Evolutionary conservation across 345 rosid species (phyloP), one percentile per base, ranked within the genome.

Genomic region (Nephelium lappaceum): DNA sequence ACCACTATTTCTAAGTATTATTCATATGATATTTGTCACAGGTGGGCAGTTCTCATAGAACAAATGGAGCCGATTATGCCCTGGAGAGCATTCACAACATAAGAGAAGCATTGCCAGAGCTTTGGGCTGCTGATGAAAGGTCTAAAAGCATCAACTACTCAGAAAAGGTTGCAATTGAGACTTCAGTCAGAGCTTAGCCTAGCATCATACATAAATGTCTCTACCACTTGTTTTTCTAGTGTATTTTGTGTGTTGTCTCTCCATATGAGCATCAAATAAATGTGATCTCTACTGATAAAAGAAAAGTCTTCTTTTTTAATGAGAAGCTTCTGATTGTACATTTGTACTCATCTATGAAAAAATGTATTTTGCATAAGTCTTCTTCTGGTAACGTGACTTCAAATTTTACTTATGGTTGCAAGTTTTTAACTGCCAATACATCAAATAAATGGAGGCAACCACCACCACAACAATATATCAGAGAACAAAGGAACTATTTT

Each of bases 71-170:
- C 69, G 97, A 93, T 73, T 82, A 90, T 78, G 96, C 97, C 14
- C 73, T 93, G 43, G 94, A 91, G 83, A 93, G 88, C 84, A 91
- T 95, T 75, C 95, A 92, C 87, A 91, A 92, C 80, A 87, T 93
- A 43, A 88, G 84, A 86, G 96, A 93, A 66, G 94, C 98, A 65
- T 43, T 93, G 64, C 93, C 92, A 8, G 92, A 90, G 78, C 86
- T 95, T 51, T 91, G 98, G 98, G 87, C 78, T 55, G 86, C 81
- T 62, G 84, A 82, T 15, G 83, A 81, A 41, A 86, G 82, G 77
- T 72, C 92, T 25, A 87, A 86, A 78, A 69, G 55, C 43, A 82
- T 85, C 15, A 73, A 57, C 25, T 85, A 87, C 60, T 60, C 89
- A 5, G 76, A 67, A 43, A 81, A 85, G 18, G 78, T 88, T 82